Evolutionary conservation across 352 stramenopile genomes (phyloP), one percentile per base, ranked within the genome.

Genomic region (Pythium brachiatum): DNA sequence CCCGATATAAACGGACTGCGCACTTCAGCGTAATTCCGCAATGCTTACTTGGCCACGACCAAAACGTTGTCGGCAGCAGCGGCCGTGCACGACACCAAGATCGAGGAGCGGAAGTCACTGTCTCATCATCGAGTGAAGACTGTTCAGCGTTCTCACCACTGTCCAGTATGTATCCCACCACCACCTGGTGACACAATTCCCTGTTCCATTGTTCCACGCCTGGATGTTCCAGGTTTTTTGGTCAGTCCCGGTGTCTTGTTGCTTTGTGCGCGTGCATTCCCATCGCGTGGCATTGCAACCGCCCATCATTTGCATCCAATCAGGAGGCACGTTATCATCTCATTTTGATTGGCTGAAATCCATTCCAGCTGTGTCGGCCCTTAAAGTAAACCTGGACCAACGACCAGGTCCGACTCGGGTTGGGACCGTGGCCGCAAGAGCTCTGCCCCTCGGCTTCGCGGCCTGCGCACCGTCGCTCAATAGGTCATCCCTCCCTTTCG

Each of bases 401-500:
- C 56, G 58, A 66, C 59, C 59, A 66, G 59, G 59, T 66, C 64
- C 64, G 64, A 70, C 64, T 70, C 39, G 27, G 29, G 16, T 54
- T 47, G 48, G 41, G 29, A 9, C n/a, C n/a, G n/a, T n/a, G n/a
- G n/a, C n/a, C n/a, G n/a, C n/a, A n/a, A n/a, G n/a, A n/a, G n/a
- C n/a, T n/a, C n/a, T n/a, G n/a, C n/a, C n/a, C 34, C 34, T 41
- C 18, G 8, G 3, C 15, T 23, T 23, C 38, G 38, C 41, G 12
- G 41, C n/a, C 41, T 27, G 36, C 38, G 38, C 41, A 48, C 41
- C 41, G 21, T 46, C 31, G 38, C 25, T 31, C 12, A 56, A 15
- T 7, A 62, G 53, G 67, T 74, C 68, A 71, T 68, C 60, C 58
- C 63, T 47, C 62, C 59, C 38, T 60, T 57, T 69, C 58, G 29